Evolutionary conservation across 73 alveolate genomes (phyloP).

Genomic region (Paramecium sonneborni): DNA sequence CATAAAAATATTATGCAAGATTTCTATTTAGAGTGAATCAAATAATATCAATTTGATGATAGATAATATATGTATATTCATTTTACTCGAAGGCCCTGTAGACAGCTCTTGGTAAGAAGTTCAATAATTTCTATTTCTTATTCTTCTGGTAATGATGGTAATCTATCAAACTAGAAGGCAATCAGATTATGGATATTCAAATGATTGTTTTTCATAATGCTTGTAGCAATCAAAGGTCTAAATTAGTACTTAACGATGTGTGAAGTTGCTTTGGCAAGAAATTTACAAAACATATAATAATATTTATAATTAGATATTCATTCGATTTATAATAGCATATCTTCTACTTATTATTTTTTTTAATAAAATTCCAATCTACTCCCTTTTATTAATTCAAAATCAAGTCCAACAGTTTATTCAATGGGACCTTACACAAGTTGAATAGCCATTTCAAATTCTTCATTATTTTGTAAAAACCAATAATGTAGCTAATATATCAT

Average conservation of each 20-base stretch:
- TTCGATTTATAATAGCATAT: not conserved
- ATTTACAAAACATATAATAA: not conserved
- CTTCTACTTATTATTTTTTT: conserved; percentile 5
- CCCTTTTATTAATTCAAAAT: not conserved
- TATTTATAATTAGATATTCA: not conserved
- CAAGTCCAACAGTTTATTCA: not conserved
- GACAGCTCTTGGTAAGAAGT: not conserved
- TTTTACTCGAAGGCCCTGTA: not conserved
- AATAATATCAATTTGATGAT: not conserved
- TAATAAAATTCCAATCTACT: not conserved
- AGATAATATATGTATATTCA: not conserved
- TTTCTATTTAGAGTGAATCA: not conserved
- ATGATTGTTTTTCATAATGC: not conserved
- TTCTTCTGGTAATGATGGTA: conserved; percentile 3
- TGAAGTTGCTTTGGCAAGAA: not conserved
- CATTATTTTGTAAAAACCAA: not conserved
- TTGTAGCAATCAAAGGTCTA: not conserved
- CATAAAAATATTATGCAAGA: not conserved
- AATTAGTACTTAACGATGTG: not conserved
- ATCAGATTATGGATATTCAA: not conserved
- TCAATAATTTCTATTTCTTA: not conserved
- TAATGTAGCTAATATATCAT: not conserved
- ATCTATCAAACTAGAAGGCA: not conserved
- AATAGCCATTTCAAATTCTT: conserved; percentile 44
- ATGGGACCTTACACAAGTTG: not conserved